phyloP scores from a whole-genome alignment of 2,329 filamentous ascomycete genomes.

The Trichoderma cornu-damae region DNA sequence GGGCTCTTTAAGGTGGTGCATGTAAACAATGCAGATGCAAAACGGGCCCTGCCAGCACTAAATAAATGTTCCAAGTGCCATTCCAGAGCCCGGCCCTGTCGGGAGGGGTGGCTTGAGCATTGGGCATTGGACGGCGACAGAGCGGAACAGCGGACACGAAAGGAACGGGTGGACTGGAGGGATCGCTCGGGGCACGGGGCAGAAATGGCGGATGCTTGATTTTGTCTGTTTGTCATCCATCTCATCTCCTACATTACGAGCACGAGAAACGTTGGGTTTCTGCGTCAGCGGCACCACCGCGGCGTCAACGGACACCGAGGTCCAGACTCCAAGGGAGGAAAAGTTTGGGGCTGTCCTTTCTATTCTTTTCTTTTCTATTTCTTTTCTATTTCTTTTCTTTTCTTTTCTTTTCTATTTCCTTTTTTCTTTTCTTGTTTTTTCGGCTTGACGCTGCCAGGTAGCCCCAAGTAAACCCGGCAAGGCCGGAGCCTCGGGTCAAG shows the following conservation, averaged over 20 bases:
- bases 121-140: constrained; percentile 5
- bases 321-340: not conserved
- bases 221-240: not conserved
- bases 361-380: too few species aligned
- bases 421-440: too few species aligned
- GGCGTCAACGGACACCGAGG: constrained; percentile 7
- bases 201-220: not conserved
- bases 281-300: constrained; percentile 14
- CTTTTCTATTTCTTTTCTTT: too few species aligned
- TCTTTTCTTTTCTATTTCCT: too few species aligned
- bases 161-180: constrained; percentile 1
- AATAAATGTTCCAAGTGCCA: not conserved
- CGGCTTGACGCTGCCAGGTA: too few species aligned
- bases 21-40: not conserved
- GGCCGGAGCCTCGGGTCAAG: constrained; percentile 1
- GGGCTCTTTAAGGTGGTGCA: not conserved
- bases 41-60: not conserved
- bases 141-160: not conserved
- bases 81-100: constrained; percentile 7
- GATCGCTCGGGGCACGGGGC: constrained; percentile 11
- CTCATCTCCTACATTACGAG: not conserved
- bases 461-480: not conserved
- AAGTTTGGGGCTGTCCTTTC: not conserved
- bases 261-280: not conserved
- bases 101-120: too few species aligned